A percentile compares a stretch with the other conserved stretches of the same genome.
Conservation (phyloP, 352 stramenopile species). For the Pythium guiyangense region DNA sequence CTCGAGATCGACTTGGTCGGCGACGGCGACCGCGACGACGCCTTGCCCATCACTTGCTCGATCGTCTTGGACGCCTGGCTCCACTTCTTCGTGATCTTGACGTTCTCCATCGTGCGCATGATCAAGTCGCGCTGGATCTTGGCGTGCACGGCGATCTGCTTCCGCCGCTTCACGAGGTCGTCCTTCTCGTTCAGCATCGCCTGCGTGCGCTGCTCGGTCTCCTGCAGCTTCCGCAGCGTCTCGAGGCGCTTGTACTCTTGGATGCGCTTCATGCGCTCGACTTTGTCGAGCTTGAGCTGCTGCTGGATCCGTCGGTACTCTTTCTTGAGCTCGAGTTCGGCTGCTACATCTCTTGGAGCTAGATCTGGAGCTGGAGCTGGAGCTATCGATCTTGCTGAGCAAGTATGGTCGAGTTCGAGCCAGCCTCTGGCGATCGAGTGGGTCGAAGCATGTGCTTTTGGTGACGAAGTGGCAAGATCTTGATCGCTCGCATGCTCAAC, state of each 20-base stretch:
- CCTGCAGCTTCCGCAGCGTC: constrained; percentile 82
- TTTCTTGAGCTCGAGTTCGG: constrained; percentile 72
- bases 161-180: constrained; percentile 70
- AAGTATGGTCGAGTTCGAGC: too few species aligned
- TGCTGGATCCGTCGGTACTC: constrained; percentile 82
- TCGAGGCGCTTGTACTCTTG: constrained; percentile 91
- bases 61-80: constrained; percentile 74
- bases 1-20: constrained; percentile 22
- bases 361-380: constrained; percentile 36
- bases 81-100: constrained; percentile 89
- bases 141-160: constrained; percentile 69
- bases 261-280: constrained; percentile 89
- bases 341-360: constrained; percentile 65
- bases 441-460: too few species aligned
- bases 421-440: too few species aligned
- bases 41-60: constrained; percentile 57
- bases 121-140: constrained; percentile 90
- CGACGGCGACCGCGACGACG: constrained; percentile 32
- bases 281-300: constrained; percentile 87
- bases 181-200: constrained; percentile 73
- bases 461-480: too few species aligned
- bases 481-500: too few species aligned
- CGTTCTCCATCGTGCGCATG: constrained; percentile 84
- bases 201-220: constrained; percentile 77
- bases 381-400: too few species aligned